Base-by-base conservation (phyloP, 352 stramenopile genomes). In the Pythium angustatum region DNA sequence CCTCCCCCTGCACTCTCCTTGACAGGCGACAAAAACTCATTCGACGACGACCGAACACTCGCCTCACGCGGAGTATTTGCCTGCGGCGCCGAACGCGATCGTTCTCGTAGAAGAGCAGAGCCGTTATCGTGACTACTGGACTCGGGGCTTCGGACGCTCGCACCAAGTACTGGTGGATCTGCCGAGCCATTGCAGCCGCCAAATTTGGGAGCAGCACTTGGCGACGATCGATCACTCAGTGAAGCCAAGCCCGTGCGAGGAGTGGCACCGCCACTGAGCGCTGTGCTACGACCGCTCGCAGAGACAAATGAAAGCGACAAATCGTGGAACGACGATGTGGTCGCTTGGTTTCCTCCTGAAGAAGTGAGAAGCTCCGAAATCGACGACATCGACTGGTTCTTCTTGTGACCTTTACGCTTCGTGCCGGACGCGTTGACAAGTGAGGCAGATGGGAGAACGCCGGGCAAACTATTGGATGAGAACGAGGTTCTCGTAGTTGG, bases 361-460 rank as follows among this genome's bases (percentile, higher is more conserved):
- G 84, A 86, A 9, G 87, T 72, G 22, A 96, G 64, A 48, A 96
- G 56, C 58, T 96, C 87, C 7, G 87, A 96, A 56, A 96, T 92
- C 1, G 85, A 92, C 38, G 87, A 96, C 82, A 96, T 92, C 4
- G 85, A 94, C 58, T 93, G 83, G 61, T 96, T 93, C 62, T 96
- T 96, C 71, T 94, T 92, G 74, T 96, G 87, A 0, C 75, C 79
- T 49, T 83, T 83, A 65, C 81, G 78, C 41, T 93, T 93, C 10
- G 74, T 69, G 12, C 58, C 72, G 10, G 65, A 60, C 1, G 72
- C 69, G 58, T 75, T 64, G 1, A 73, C 28, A 12, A 66, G 45
- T 3, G 68, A 62, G n/a, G 73, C 62, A 6, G 75, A 76, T 0
- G 73, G 66, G 21, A 73, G 54, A 33, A 79, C 69, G 4, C 71